Evolutionary conservation across 768 basidiomycete genomes (phyloP).

Genomic region (Mycena maculata): DNA sequence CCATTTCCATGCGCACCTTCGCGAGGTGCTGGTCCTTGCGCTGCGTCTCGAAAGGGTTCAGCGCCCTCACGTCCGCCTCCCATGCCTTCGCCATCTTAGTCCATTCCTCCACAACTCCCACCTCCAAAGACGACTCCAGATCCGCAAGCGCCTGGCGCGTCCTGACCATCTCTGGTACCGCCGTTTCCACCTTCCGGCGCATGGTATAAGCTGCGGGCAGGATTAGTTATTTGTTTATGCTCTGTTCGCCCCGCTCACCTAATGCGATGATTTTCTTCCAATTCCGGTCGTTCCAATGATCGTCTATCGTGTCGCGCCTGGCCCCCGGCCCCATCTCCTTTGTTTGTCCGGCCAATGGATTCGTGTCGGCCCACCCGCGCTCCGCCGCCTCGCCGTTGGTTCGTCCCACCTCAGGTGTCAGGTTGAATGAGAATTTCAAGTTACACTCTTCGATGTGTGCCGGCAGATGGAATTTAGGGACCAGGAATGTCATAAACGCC

Average conservation of each 20-base stretch:
- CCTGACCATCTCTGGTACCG: conserved; percentile 9
- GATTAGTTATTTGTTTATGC: not conserved
- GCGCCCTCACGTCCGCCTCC: conserved; percentile 17
- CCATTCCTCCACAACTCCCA: conserved; percentile 5
- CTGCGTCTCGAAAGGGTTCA: conserved; percentile 23
- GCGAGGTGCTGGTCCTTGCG: conserved; percentile 21
- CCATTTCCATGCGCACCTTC: conserved; percentile 30
- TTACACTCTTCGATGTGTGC: conserved; percentile 37
- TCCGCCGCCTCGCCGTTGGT: conserved; percentile 42
- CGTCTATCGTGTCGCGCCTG: conserved; percentile 1
- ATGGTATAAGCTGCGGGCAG: not conserved
- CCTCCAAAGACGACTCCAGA: not conserved
- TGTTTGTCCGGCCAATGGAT: conserved; percentile 46
- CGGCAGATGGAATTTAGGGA: conserved; percentile 39
- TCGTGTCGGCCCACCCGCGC: conserved; percentile 46
- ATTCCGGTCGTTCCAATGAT: conserved; percentile 15
- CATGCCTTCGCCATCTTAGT: conserved; percentile 9
- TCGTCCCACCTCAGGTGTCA: conserved; percentile 13
- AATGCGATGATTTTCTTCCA: conserved; percentile 5
- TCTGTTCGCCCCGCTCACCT: not conserved
- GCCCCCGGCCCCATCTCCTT: conserved; percentile 49
- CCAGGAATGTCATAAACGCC: not conserved
- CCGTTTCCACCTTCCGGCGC: not conserved
- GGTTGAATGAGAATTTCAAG: conserved; percentile 38
- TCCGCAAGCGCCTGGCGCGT: not conserved